A percentile compares a stretch with the other conserved stretches of the same genome.
Evolutionary conservation across 169 alveolate genomes (phyloP).

Genomic region (Eimeria zaria): DNA sequence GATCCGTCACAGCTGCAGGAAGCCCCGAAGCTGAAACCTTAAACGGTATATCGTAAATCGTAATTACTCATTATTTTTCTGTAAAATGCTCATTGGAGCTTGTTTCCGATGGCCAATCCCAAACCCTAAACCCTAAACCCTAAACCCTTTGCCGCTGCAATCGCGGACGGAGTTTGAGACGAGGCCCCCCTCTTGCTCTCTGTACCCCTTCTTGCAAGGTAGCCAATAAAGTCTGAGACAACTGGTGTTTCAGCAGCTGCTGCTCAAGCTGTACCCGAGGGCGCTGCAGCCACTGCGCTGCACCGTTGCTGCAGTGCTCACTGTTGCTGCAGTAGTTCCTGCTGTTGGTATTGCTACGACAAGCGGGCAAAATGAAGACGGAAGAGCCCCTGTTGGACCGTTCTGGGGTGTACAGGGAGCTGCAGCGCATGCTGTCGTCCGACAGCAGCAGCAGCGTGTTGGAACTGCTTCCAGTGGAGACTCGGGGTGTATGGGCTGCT

Average conservation of each 20-base stretch:
- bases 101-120: not conserved
- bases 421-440: conserved; percentile 42
- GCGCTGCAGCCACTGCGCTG: not conserved
- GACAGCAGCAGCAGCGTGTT: conserved; percentile 70
- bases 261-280: not conserved
- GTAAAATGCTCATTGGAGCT: not conserved
- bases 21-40: not conserved
- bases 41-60: not conserved
- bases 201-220: not conserved
- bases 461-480: conserved; percentile 48
- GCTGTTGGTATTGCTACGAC: not conserved
- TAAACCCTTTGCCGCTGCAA: not conserved
- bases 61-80: not conserved
- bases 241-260: not conserved
- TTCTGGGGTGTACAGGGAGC: conserved; percentile 67
- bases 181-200: not conserved
- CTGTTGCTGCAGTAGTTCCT: conserved; percentile 28
- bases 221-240: not conserved
- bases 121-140: not conserved
- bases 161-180: not conserved
- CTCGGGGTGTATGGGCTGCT: conserved; percentile 46
- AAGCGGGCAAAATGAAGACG: conserved; percentile 12
- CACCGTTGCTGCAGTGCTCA: not conserved
- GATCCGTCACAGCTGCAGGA: not conserved
- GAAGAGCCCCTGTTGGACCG: conserved; percentile 75